Percentiles rank a stretch among this genome's conserved stretches.
These are phyloP conservation scores for Alloteropsis semialata DNA, from an alignment of 176 grass and related monocot species.

Conservation along the genomic window DNA sequence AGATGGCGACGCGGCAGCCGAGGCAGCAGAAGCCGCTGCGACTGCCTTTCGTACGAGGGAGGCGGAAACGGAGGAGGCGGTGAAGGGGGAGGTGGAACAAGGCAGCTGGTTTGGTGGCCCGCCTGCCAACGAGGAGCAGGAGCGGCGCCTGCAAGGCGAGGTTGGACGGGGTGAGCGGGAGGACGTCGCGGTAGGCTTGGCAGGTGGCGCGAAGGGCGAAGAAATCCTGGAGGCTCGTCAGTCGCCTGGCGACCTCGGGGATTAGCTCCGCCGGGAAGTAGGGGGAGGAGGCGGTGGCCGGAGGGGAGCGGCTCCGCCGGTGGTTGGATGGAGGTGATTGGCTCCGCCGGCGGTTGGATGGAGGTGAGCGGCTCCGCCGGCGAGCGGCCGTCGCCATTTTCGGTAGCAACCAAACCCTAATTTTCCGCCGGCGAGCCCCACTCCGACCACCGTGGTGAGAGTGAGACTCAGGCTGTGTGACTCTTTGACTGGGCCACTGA, in stretches of 20 bases:
- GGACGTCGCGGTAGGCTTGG: constrained; percentile 29
- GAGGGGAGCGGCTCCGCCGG: background rate
- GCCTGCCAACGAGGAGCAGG: constrained; percentile 15
- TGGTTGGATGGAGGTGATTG: background rate
- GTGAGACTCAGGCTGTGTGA: too few species aligned
- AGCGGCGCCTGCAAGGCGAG: constrained; percentile 28
- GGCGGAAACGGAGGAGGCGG: constrained; percentile 31
- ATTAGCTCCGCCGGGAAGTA: constrained; percentile 37
- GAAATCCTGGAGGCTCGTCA: constrained; percentile 45
- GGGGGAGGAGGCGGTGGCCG: background rate
- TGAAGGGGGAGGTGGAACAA: constrained; percentile 7
- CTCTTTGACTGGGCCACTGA: too few species aligned
- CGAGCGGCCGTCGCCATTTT: background rate
- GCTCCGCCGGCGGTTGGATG: background rate
- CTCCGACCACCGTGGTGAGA: background rate
- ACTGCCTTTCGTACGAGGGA: background rate
- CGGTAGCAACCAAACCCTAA: background rate
- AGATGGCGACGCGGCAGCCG: background rate
- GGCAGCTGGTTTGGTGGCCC: constrained; percentile 12
- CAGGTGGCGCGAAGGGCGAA: constrained; percentile 42
- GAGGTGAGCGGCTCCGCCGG: background rate
- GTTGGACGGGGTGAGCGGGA: background rate
- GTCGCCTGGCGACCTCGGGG: constrained; percentile 20
- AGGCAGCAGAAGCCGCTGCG: background rate
- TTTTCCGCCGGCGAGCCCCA: background rate